Evolutionary conservation across 106 monocot genomes (phyloP).

Genomic region (Acorus calamus): DNA sequence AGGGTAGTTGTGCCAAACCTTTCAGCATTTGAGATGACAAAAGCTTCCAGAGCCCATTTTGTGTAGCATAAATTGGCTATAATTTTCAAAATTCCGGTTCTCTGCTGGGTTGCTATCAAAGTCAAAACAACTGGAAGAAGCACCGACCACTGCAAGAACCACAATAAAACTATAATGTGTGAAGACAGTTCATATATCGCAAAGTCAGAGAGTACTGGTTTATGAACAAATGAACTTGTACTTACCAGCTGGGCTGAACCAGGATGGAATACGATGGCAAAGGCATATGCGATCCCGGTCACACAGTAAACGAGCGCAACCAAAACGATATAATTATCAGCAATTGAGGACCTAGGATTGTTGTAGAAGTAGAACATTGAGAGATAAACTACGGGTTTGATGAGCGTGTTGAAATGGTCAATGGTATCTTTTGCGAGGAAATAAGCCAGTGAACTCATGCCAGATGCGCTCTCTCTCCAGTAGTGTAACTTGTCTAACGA

Average conservation of each 20-base stretch:
- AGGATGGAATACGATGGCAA: constrained; percentile 79
- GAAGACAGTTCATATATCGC: background rate
- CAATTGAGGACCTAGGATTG: constrained; percentile 75
- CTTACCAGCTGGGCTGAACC: constrained; percentile 88
- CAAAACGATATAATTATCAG: constrained; percentile 63
- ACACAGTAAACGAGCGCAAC: constrained; percentile 90
- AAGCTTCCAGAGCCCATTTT: constrained; percentile 91
- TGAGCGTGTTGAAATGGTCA: constrained; percentile 83
- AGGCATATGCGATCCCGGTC: constrained; percentile 81
- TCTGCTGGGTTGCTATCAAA: constrained; percentile 55
- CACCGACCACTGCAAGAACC: constrained; percentile 72
- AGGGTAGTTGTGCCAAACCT: constrained; percentile 22
- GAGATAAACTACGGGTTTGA: constrained; percentile 88
- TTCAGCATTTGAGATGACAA: constrained; percentile 69
- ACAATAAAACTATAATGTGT: background rate
- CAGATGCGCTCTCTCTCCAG: constrained; percentile 84
- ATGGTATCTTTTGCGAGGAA: constrained; percentile 79
- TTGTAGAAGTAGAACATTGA: constrained; percentile 98
- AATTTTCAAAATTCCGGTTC: constrained; percentile 11
- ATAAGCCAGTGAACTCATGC: constrained; percentile 94
- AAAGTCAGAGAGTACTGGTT: background rate
- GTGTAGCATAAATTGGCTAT: constrained; percentile 67
- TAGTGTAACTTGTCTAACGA: constrained; percentile 74
- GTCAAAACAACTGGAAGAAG: constrained; percentile 82
- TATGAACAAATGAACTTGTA: background rate